Base-by-base conservation (phyloP, 2,329 filamentous ascomycete genomes). In the Fusarium gaditjirri region DNA sequence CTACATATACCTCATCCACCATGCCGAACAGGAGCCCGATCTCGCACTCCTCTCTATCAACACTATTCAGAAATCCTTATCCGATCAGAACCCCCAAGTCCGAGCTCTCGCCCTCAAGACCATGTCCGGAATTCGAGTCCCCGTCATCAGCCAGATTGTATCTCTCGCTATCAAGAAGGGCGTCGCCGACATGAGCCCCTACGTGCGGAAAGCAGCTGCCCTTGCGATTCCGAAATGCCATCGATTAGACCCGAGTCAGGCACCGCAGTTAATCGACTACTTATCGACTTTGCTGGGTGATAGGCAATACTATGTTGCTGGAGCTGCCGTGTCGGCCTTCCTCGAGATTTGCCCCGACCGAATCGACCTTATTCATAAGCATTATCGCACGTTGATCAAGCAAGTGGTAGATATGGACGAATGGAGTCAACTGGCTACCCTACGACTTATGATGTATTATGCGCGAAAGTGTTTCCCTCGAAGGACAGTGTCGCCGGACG, bases 361-460 rank as follows among this genome's bases (percentile, higher is more conserved):
- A 59, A 87, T 97, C 71, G 95, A 98, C 79, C 84, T 99, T 66
- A 91, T 99, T 74, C 96, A 99, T 81, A 91, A 92, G 73, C 93
- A 97, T 79, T 99, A 98, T 82, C 90, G 94, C 55, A 87, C 89
- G 39, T 84, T 99, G 70, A 91, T 97, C 70, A 93, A 91, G 80
- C 97, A 98, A 84, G 84, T 98, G 57, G 94, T 98, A 29, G 96
- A 99, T 79, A 99, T 99, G 96, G 96, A 99, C 78, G 96, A 99
- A 83, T 99, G 96, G 96, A 93, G 94, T 44, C 96, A 99, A 82
- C 82, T 98, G 59, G 92, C 94, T 5, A 93, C 93, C 6, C 79
- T 99, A 75, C 89, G 91, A 42, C 85, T 99, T 72, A 91, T 98
- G 89, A 92, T 93, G 3, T 85, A 91, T 27, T 99, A 99, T 80